Base-by-base conservation (phyloP, 768 basidiomycete genomes). In the Infundibulicybe gibba region DNA sequence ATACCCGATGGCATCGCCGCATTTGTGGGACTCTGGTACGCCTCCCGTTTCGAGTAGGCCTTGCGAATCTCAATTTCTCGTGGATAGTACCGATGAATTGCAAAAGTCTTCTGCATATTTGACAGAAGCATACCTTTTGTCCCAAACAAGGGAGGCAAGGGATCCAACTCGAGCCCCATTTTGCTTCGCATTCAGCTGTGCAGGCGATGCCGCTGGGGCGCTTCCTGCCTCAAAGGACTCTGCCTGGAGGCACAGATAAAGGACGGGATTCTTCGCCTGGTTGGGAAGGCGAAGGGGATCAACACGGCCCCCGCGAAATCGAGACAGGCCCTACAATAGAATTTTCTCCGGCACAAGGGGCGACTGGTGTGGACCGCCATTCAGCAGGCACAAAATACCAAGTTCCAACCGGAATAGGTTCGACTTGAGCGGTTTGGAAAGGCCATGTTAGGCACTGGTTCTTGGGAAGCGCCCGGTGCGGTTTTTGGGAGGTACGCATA, bases 101-200 rank as follows among this genome's bases (percentile, higher is more conserved):
- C 79, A 81, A 68, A 90, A 90, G 63, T 75, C 86, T 1, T 79
- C 85, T 10, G 81, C 83, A 5, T 89, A 85, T 54, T 73, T 90
- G 47, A 84, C 87, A 0, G 88, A 90, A 56, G 75, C 81, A 11
- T 81, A 80, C 55, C 64, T 74, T 34, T 66, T 74, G 25, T 63
- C 69, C 2, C 41, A 54, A 17, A 66, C 64, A 10, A 61, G 63
- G 21, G 61, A 61, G 31, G 72, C 67, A 4, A 58, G 54, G 17
- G 71, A 76, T 40, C 76, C 78, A 11, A 77, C 76, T 41, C 70
- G 71, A 21, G 73, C 85, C 3, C 85, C 87, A 0, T 90, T 90
- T 57, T 87, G 85, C 56, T 69, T 83, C 54, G 88, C 87, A 10
- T 89, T 90, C 56, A 68, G 70, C 14, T 38, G 35, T 19, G 35